These are phyloP conservation scores for Populus trichocarpa DNA, from an alignment of 441 rosid species.

Conservation along the genomic window DNA sequence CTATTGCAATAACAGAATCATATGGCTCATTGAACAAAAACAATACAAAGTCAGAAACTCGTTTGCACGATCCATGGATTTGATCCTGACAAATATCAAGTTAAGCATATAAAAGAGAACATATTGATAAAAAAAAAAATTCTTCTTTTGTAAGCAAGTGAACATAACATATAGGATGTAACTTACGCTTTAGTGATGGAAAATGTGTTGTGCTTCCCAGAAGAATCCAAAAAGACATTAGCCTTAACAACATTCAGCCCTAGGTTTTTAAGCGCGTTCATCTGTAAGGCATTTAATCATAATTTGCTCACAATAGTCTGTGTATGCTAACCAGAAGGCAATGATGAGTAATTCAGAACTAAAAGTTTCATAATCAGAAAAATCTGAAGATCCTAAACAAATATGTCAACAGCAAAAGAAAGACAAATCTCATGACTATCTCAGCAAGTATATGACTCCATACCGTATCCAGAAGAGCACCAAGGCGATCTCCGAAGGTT, in stretches of 20 bases:
- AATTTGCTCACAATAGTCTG: slow-evolving; percentile 11
- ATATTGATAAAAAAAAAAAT: not conserved
- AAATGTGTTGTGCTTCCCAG: slow-evolving; percentile 94
- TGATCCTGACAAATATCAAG: too few relatives aligned
- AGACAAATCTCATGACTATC: not conserved
- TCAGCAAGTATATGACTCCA: slow-evolving; percentile 2
- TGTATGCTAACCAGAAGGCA: slow-evolving; percentile 4
- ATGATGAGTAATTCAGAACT: not conserved
- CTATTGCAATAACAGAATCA: slow-evolving; percentile 9
- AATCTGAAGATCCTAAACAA: not conserved
- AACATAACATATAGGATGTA: not conserved
- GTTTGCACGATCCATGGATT: too few relatives aligned
- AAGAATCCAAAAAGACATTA: slow-evolving; percentile 87
- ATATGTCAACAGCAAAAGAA: slow-evolving; percentile 3
- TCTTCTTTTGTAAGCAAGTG: not conserved
- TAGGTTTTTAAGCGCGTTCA: slow-evolving; percentile 87
- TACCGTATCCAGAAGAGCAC: slow-evolving; percentile 95
- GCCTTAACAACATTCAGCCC: slow-evolving; percentile 94
- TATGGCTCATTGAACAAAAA: not conserved
- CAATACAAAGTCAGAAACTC: not conserved
- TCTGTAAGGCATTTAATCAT: slow-evolving; percentile 44
- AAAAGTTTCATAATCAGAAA: slow-evolving; percentile 4
- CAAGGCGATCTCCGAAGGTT: slow-evolving; percentile 96
- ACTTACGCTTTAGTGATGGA: slow-evolving; percentile 83
- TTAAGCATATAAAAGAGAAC: not conserved